A percentile compares a stretch with the other conserved stretches of the same genome.
Evolutionary conservation across 257 asterid genomes (phyloP).

Genomic region (Jacaranda copaia): DNA sequence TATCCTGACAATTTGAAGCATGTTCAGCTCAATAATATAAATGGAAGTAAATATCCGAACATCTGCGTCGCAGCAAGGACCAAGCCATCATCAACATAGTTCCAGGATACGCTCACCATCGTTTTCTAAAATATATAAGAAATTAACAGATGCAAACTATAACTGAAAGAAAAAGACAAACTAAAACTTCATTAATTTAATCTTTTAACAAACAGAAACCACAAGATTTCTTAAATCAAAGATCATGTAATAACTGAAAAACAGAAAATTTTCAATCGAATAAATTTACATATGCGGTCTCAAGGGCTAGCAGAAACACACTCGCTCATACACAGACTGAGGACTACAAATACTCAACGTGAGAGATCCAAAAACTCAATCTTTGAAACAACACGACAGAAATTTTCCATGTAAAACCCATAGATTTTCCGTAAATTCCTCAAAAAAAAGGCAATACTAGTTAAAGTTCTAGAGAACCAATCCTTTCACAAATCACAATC

Average conservation of each 20-base stretch:
- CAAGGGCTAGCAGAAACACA: too few relatives aligned
- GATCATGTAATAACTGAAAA: background rate
- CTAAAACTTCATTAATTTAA: background rate
- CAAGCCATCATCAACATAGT: background rate
- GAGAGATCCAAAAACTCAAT: conserved; percentile 31
- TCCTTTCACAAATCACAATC: background rate
- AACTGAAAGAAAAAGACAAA: too few relatives aligned
- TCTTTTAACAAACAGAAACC: background rate
- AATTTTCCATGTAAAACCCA: conserved; percentile 10
- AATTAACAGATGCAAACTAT: background rate
- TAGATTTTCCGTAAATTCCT: background rate
- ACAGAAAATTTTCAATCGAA: background rate
- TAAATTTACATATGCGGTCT: background rate
- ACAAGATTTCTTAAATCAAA: background rate
- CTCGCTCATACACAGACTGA: background rate
- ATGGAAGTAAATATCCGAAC: background rate
- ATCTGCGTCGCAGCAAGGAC: background rate
- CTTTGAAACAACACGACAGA: conserved; percentile 22
- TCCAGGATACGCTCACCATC: background rate
- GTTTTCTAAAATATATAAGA: background rate
- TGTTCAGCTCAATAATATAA: background rate
- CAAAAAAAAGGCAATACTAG: background rate
- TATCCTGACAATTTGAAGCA: conserved; percentile 14
- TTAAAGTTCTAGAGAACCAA: background rate
- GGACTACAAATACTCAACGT: conserved; percentile 3